phyloP scores from a whole-genome alignment of 2,329 filamentous ascomycete genomes.

The Aspergillus chevalieri region DNA sequence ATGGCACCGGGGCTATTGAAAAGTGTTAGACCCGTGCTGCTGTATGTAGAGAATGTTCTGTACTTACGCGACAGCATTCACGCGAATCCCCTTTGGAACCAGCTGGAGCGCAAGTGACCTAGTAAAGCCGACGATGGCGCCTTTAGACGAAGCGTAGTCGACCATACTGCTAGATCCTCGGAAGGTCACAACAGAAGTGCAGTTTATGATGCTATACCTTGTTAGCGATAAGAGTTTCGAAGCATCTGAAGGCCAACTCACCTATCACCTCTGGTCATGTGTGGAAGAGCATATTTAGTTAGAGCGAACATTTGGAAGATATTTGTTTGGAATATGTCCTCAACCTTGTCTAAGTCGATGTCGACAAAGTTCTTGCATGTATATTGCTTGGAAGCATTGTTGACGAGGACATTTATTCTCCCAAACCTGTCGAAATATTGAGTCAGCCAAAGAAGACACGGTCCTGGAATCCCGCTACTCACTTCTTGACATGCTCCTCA shows the following conservation, averaged over 20 bases:
- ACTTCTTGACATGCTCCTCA: constrained; percentile 49
- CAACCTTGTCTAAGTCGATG: constrained; percentile 50
- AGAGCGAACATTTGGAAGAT: constrained; percentile 56
- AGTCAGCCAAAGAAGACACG: background rate
- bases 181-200: constrained; percentile 50
- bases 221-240: background rate
- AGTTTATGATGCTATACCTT: constrained; percentile 49
- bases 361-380: constrained; percentile 49
- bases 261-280: constrained; percentile 49
- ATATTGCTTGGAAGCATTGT: constrained; percentile 55
- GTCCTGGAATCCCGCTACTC: constrained; percentile 6
- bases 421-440: constrained; percentile 25
- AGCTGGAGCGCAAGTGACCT: constrained; percentile 48
- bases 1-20: constrained; percentile 25
- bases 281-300: constrained; percentile 51
- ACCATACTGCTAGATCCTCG: constrained; percentile 47
- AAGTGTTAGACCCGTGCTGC: background rate
- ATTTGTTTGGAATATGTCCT: constrained; percentile 53
- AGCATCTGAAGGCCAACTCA: constrained; percentile 17
- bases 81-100: constrained; percentile 52
- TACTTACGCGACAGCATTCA: constrained; percentile 43
- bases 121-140: constrained; percentile 53
- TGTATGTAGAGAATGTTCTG: background rate
- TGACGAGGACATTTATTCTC: constrained; percentile 49
- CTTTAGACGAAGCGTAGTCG: constrained; percentile 55